These are phyloP conservation scores for Phytophthora macrochlamydospora DNA, from an alignment of 352 stramenopile genomes.

Conservation along the genomic window DNA sequence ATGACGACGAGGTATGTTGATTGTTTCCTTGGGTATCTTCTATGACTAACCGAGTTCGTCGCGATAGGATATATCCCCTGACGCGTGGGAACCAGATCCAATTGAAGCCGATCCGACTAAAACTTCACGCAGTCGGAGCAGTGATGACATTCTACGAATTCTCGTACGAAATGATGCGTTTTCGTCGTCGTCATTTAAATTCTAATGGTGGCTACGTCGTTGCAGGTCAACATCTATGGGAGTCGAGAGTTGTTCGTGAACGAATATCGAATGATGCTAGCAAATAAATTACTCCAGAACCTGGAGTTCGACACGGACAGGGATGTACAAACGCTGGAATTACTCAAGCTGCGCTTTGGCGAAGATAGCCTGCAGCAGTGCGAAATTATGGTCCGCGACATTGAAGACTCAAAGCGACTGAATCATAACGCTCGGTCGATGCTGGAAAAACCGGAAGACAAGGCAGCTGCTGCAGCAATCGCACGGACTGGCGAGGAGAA, in stretches of 20 bases:
- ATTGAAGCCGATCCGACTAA: constrained; percentile 87
- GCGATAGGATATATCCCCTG: constrained; percentile 66
- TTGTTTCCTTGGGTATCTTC: background rate
- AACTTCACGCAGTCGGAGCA: constrained; percentile 74
- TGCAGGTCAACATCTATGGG: constrained; percentile 96
- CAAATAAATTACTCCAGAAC: constrained; percentile 96
- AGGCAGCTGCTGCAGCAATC: constrained; percentile 2
- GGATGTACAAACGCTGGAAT: constrained; percentile 94
- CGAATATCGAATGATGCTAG: constrained; percentile 98
- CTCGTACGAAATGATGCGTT: constrained; percentile 57
- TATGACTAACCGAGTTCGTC: background rate
- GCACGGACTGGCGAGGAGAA: constrained; percentile 1
- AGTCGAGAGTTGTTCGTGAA: constrained; percentile 99
- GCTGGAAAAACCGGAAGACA: constrained; percentile 20
- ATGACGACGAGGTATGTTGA: constrained; percentile 88
- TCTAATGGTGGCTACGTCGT: background rate
- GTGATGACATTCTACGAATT: constrained; percentile 97
- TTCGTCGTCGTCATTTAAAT: background rate
- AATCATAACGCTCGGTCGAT: constrained; percentile 88
- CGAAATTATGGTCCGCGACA: constrained; percentile 98
- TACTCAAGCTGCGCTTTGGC: constrained; percentile 97
- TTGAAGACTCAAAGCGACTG: constrained; percentile 96
- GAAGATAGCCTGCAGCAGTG: constrained; percentile 94
- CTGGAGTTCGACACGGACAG: constrained; percentile 94
- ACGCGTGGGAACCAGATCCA: constrained; percentile 92